Evolutionary conservation across 108 stramenopile species (phyloP), one percentile per base, ranked within the genome.

Genomic region (Conticribra weissflogii): DNA sequence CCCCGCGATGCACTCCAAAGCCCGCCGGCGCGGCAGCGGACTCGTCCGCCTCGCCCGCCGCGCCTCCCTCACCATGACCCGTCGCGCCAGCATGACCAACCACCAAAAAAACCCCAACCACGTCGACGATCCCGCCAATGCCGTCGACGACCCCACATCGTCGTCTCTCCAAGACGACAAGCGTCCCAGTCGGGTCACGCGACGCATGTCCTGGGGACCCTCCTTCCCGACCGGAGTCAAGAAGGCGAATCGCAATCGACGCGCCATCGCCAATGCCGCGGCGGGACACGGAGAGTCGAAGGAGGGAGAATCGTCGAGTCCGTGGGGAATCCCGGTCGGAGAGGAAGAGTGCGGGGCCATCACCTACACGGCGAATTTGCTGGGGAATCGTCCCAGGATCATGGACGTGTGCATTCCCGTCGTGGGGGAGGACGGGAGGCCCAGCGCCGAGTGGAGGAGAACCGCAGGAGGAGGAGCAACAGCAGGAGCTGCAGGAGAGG

Each of bases 391-490:
- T 53, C 93, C 93, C 3, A 82, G 93, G 30, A 91, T 91, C 0
- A 91, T 94, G 93, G 90, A 94, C 66, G 93, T 94, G n/a, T 90
- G 90, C 54, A 85, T 94, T 60, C 93, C 93, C 18, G 88, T 81
- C 52, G 59, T 94, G 19, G 49, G 60, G 28, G 54, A 74, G 29
- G 83, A 86, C 65, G 87, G 87, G 9, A 44, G 55, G 21, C 46
- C 59, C 16, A 77, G 78, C 36, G 57, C 33, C 2, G 80, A 75
- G 9, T 88, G 90, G 88, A 76, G 61, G 45, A 50, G 62, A 49
- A n/a, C n/a, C n/a, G n/a, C n/a, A n/a, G n/a, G n/a, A n/a, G n/a
- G n/a, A n/a, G n/a, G n/a, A n/a, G n/a, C n/a, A n/a, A n/a, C n/a
- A n/a, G n/a, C n/a, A n/a, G n/a, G n/a, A n/a, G n/a, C n/a, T n/a